Evolutionary conservation across 140 eudicot species (phyloP).

Genomic region (Oenanthe javanica): DNA sequence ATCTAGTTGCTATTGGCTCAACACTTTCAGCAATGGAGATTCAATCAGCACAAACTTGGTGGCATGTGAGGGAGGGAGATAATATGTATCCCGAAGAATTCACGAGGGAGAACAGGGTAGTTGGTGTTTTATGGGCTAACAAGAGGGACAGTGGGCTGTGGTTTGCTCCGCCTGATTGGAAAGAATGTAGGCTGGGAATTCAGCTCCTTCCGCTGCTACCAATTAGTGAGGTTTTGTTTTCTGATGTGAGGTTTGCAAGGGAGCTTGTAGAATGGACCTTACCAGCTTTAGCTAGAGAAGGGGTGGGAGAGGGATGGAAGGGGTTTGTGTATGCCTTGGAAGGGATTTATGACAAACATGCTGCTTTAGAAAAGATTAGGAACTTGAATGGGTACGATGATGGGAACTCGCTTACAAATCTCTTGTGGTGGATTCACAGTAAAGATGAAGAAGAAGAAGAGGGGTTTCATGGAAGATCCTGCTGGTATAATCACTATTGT

Average conservation of each 20-base stretch:
- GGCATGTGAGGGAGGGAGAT: slow-evolving; percentile 62
- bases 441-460: slow-evolving; percentile 47
- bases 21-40: slow-evolving; percentile 69
- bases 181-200: slow-evolving; percentile 79
- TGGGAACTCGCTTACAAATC: slow-evolving; percentile 77
- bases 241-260: slow-evolving; percentile 51
- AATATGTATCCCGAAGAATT: slow-evolving; percentile 39
- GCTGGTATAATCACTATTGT: slow-evolving; percentile 68
- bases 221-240: slow-evolving; percentile 64
- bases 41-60: slow-evolving; percentile 76
- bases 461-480: slow-evolving; percentile 41
- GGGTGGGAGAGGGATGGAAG: slow-evolving; percentile 96
- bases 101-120: slow-evolving; percentile 50
- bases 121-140: slow-evolving; percentile 86
- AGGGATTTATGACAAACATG: slow-evolving; percentile 62
- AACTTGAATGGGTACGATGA: slow-evolving; percentile 59
- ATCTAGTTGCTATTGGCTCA: slow-evolving; percentile 57
- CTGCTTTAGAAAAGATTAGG: slow-evolving; percentile 47
- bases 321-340: slow-evolving; percentile 79
- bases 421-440: slow-evolving; percentile 88
- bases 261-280: slow-evolving; percentile 59
- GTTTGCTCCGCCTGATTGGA: slow-evolving; percentile 90
- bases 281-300: slow-evolving; percentile 63
- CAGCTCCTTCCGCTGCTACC: slow-evolving; percentile 71
- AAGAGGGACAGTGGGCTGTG: slow-evolving; percentile 83